Evolutionary conservation across 2,329 filamentous ascomycete genomes (phyloP), one percentile per base, ranked within the genome.

Genomic region (Nemania sp.): DNA sequence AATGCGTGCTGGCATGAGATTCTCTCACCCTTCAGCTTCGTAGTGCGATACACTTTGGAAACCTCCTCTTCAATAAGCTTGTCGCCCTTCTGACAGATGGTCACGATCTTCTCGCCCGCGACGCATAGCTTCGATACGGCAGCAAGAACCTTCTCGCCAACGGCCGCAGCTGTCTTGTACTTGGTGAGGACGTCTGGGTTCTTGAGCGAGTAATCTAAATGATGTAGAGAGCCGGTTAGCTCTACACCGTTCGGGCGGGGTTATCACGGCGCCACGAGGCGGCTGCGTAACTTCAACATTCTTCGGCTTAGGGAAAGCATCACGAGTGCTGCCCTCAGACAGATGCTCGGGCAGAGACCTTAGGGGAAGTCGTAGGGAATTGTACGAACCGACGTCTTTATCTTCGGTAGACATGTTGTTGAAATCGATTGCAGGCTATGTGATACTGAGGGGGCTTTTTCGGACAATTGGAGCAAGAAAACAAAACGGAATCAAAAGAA

Each of bases 121-220:
- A 89, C 81, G 72, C 90, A 84, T 60, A 86, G 79, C 72, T 82
- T 79, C 56, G 82, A 78, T 63, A 99, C 93, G 66, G 88, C 88
- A 67, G 91, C 90, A 65, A 99, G 85, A 65, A 96, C 93, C 80
- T 93, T 96, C 75, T 97, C 90, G 46, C 93, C 94, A 76, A 99
- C 97, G 73, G 89, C 82, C 61, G 90, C 93, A 53, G 94, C 94
- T 63, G 89, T 92, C 86, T 96, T 97, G 84, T 97, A 97, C 83
- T 97, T 99, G 77, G 94, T 97, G 68, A 99, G 83, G 68, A 91
- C 97, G 74, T 95, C 90, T 59, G 90, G 90, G 80, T 95, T 94
- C 75, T 86, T 90, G 74, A 97, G 85, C 65, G 89, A 83, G 79
- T 95, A 92, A 74, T 96, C 90, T 96, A 66, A n/a, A 26, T n/a